Base-by-base conservation (phyloP, 2,329 filamentous ascomycete species). In the Talaromyces sp. region DNA sequence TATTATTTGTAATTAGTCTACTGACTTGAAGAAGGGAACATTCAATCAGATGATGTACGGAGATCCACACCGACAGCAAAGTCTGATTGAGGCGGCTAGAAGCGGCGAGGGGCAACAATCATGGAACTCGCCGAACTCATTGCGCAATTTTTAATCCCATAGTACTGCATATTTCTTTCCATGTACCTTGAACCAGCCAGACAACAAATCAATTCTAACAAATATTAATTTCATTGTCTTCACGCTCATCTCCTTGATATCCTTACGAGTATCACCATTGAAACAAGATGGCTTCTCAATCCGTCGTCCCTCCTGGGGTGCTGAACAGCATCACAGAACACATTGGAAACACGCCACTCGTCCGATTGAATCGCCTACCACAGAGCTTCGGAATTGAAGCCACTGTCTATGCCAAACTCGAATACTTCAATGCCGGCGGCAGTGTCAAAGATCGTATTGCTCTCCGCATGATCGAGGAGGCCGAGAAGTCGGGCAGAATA, bases 371-470 rank as follows among this genome's bases (percentile, higher is more conserved):
- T 82, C 93, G 90, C 81, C 88, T 99, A 68, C 95, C 95, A 3
- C 90, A 95, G 76, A 94, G 91, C 62, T 84, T 97, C 22, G 94
- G 94, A 62, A 91, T 99, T 73, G 88, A 95, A 76, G 91, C 91
- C 65, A 89, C 92, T 63, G 90, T 97, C 59, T 97, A 94, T 77
- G 93, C 89, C 68, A 97, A 97, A 80, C 85, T 93, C 65, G 93
- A 97, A 80, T 88, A 93, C 66, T 96, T 97, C 85, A 97, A 96
- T 81, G 92, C 93, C 13, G 93, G 93, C 65, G 93, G 93, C 69
- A 95, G 91, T 75, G 91, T 97, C 74, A 97, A 97, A 80, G 93
- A 97, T 80, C 86, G 93, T 67, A 99, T 99, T 76, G 95, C 95
- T 24, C 82, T 97, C 76, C 91, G 95, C 74, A 99, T 99, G 95